These are phyloP conservation scores for Echium plantagineum DNA, from an alignment of 257 asterid species.

Conservation along the genomic window DNA sequence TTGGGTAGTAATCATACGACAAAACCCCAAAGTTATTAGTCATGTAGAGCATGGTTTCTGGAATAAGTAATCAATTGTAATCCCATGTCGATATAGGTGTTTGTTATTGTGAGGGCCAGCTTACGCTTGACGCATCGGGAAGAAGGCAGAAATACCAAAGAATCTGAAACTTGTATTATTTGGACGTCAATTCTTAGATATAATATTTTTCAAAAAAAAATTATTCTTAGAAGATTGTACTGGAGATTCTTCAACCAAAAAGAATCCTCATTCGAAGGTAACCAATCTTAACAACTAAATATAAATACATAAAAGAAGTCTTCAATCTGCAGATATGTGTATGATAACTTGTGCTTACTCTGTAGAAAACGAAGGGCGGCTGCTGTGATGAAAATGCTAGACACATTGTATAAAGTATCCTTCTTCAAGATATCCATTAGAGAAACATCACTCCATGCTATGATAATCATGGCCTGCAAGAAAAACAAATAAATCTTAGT, in stretches of 20 bases:
- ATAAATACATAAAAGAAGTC: neutral
- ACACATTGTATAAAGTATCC: constrained; percentile 41
- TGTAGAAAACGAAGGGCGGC: constrained; percentile 80
- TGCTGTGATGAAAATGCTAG: constrained; percentile 91
- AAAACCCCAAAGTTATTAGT: too few species aligned
- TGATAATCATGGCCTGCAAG: constrained; percentile 62
- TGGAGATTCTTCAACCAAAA: neutral
- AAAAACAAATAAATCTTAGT: constrained; percentile 7
- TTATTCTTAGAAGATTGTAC: neutral
- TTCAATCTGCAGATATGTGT: too few species aligned
- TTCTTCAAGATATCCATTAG: constrained; percentile 46
- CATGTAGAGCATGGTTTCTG: too few species aligned
- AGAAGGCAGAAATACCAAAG: too few species aligned
- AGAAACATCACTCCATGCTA: constrained; percentile 74
- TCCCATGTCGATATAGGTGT: too few species aligned
- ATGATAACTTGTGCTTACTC: constrained; percentile 38
- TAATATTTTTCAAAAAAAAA: too few species aligned
- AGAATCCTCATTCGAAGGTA: neutral
- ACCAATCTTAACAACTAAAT: neutral
- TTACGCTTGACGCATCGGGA: too few species aligned
- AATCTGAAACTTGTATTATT: too few species aligned
- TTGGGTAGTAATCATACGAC: too few species aligned
- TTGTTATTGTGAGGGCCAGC: too few species aligned
- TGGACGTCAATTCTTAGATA: neutral
- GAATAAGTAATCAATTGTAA: too few species aligned